phyloP scores from a whole-genome alignment of 1,284 basidiomycete species.

The Hymenochaete sp. region DNA sequence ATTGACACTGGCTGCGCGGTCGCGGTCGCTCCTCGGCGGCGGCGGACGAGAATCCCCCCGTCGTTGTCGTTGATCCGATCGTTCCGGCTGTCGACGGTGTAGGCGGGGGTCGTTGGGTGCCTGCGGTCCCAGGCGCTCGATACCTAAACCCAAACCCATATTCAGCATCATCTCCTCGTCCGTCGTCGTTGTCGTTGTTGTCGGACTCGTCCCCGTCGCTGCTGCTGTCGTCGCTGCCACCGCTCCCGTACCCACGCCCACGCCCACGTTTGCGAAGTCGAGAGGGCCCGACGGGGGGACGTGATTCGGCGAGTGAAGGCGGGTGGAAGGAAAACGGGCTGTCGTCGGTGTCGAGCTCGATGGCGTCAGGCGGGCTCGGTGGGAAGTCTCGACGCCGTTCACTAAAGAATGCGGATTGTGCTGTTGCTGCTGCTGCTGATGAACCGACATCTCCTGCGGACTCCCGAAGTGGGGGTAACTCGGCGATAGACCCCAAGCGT shows the following conservation, averaged over 20 bases:
- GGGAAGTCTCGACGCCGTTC: constrained; percentile 19
- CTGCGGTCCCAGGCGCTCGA: neutral
- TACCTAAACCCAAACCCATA: neutral
- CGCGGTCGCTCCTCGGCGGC: constrained; percentile 10
- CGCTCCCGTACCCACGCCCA: constrained; percentile 7
- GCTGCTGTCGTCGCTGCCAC: constrained; percentile 14
- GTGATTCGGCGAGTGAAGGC: constrained; percentile 41
- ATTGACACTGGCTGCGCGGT: neutral
- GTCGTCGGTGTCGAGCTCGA: constrained; percentile 26
- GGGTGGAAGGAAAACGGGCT: constrained; percentile 78
- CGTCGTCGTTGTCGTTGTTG: constrained; percentile 47
- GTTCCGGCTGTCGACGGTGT: constrained; percentile 24
- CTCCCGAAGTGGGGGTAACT: constrained; percentile 35
- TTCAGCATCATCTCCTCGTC: neutral
- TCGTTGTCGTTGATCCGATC: constrained; percentile 22
- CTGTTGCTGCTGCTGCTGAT: constrained; percentile 11
- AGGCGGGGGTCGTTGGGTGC: constrained; percentile 15
- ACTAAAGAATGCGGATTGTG: constrained; percentile 9
- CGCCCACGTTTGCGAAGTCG: constrained; percentile 2
- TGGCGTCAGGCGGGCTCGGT: constrained; percentile 21
- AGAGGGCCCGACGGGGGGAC: constrained; percentile 16
- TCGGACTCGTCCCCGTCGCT: constrained; percentile 24
- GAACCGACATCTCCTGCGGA: constrained; percentile 21
- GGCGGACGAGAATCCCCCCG: constrained; percentile 10
- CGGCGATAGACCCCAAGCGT: constrained; percentile 37